Evolutionary conservation across 768 basidiomycete species (phyloP), one percentile per base, ranked within the genome.

Genomic region (Boletus rex-veris): DNA sequence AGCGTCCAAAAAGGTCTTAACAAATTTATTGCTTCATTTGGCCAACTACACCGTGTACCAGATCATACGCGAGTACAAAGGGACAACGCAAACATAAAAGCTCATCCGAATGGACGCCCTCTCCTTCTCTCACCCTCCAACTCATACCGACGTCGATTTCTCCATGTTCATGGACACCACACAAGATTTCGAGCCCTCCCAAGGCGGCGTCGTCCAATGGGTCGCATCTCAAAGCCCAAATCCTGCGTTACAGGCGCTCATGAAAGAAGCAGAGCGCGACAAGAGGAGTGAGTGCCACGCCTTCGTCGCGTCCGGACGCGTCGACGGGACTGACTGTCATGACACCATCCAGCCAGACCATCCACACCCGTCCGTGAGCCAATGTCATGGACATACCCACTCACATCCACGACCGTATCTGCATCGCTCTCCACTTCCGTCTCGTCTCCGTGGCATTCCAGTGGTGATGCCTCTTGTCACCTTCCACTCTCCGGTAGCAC

Each of bases 231-330:
- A 68, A 33, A 57, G 53, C 40, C 48, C 64, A 1, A 62, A 59
- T 10, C 67, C 64, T 6, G 67, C 59, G 0, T 43, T 69, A 26
- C 64, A 57, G 16, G 63, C 58, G 0, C 64, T 68, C 50, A 64
- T 68, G 36, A 57, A 31, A 15, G 67, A 68, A 45, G 66, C 64
- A 4, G 67, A 68, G 36, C 58, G 52, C 53, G 66, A 68, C 43
- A 66, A 42, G 35, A 59, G 18, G 33, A 48, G 66, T 68, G 46
- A 42, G 64, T 58, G 6, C 43, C 40, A n/a, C 24, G 1, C 30
- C 12, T 41, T 3, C 12, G 12, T 47, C 57, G 35, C 33, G 51
- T 53, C 38, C 3, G 11, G 19, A 24, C 53, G 12, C 46, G 45
- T 45, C 50, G 11, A 48, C 35, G 19, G 9, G 38, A 18, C 49